These are phyloP conservation scores for Fibroporia radiculosa DNA, from an alignment of 768 basidiomycete genomes.

Conservation along the genomic window DNA sequence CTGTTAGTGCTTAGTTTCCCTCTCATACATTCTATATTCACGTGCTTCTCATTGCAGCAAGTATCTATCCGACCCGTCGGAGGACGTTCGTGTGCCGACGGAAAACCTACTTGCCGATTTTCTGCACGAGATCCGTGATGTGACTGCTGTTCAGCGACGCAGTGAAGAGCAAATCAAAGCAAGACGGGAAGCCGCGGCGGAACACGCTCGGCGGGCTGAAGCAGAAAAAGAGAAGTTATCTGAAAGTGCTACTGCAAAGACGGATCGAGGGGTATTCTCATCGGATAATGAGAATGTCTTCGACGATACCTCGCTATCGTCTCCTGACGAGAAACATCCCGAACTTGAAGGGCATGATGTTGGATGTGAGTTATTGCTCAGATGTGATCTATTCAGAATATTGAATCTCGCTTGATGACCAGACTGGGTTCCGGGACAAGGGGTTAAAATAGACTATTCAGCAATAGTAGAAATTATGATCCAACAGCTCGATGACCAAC, in stretches of 20 bases:
- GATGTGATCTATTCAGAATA: neutral
- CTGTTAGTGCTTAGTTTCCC: slow-evolving; percentile 45
- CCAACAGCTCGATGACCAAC: slow-evolving; percentile 75
- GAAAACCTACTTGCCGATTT: slow-evolving; percentile 87
- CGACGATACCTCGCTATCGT: slow-evolving; percentile 14
- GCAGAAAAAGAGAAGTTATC: slow-evolving; percentile 43
- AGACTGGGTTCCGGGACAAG: slow-evolving; percentile 94
- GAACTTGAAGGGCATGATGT: slow-evolving; percentile 52
- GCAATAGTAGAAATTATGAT: slow-evolving; percentile 92
- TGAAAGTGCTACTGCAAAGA: slow-evolving; percentile 48
- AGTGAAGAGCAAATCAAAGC: slow-evolving; percentile 46
- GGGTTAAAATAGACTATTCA: slow-evolving; percentile 83
- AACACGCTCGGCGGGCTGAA: slow-evolving; percentile 36
- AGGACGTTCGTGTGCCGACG: slow-evolving; percentile 87
- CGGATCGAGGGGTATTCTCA: slow-evolving; percentile 51
- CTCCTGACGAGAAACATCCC: slow-evolving; percentile 28
- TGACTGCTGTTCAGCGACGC: slow-evolving; percentile 66
- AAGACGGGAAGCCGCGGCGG: slow-evolving; percentile 31
- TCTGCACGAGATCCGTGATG: slow-evolving; percentile 82
- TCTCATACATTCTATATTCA: slow-evolving; percentile 9
- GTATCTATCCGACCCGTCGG: slow-evolving; percentile 92
- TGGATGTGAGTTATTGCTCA: slow-evolving; percentile 44
- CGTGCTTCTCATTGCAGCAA: slow-evolving; percentile 42
- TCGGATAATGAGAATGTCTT: slow-evolving; percentile 35
- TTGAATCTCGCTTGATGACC: slow-evolving; percentile 4